Percentiles rank a stretch among this genome's conserved stretches.
These are phyloP conservation scores for Clitoria ternatea DNA, from an alignment of 306 rosid genomes.

Conservation along the genomic window DNA sequence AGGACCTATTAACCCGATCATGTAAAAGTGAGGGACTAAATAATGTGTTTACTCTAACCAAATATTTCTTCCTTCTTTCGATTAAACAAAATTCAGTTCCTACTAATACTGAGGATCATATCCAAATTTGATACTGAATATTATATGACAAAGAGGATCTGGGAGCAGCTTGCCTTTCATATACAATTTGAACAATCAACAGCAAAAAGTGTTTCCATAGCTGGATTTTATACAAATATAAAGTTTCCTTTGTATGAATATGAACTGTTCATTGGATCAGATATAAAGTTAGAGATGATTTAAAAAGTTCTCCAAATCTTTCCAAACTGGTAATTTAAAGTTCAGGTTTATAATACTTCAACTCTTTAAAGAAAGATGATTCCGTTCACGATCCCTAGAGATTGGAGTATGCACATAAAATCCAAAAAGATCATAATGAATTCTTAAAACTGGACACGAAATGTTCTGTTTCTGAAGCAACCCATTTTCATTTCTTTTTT, in stretches of 20 bases:
- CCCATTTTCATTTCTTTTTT: too few species aligned
- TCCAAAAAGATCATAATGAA: neutral
- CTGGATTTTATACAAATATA: neutral
- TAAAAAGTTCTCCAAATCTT: neutral
- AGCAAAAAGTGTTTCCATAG: neutral
- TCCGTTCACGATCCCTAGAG: neutral
- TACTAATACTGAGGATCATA: neutral
- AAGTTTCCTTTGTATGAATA: neutral
- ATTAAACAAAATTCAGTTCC: neutral
- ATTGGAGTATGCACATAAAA: slow-evolving; percentile 6
- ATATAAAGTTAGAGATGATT: neutral
- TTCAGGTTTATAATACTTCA: neutral
- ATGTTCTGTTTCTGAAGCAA: neutral
- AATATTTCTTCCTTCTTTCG: neutral
- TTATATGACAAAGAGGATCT: neutral
- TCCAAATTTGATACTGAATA: neutral
- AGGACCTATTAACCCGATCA: too few species aligned
- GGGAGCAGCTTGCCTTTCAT: neutral
- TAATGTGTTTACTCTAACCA: too few species aligned
- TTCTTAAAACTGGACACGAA: neutral
- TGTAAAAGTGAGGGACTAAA: too few species aligned
- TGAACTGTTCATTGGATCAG: neutral
- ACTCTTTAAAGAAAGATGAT: neutral
- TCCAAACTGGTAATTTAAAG: neutral
- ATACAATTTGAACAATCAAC: neutral